A percentile compares a stretch with the other conserved stretches of the same genome.
Conservation (phyloP, 106 monocot genomes). For the Apostasia shenzhenica region DNA sequence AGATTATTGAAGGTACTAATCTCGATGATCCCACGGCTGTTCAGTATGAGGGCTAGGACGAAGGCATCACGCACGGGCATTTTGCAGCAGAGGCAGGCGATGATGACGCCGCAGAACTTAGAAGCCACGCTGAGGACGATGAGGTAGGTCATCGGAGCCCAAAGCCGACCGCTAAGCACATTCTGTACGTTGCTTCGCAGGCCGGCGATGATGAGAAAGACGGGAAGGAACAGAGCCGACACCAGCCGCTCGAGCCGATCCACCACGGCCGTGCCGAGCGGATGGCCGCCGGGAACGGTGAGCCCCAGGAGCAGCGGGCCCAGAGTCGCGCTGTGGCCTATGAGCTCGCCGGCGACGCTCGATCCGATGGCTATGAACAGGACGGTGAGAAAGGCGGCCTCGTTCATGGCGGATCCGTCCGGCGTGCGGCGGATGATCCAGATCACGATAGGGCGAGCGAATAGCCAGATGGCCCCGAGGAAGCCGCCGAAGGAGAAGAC, state of each 20-base stretch:
- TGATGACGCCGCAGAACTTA: constrained; percentile 28
- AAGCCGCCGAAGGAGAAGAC: background rate
- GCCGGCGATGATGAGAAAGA: constrained; percentile 30
- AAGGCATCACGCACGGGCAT: constrained; percentile 35
- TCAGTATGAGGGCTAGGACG: constrained; percentile 28
- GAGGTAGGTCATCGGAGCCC: constrained; percentile 18
- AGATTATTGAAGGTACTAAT: constrained; percentile 22
- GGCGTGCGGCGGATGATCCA: constrained; percentile 29
- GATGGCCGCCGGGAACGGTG: constrained; percentile 39
- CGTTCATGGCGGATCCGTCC: constrained; percentile 15
- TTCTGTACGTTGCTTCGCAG: constrained; percentile 16
- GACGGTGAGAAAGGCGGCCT: constrained; percentile 16
- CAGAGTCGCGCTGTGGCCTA: constrained; percentile 14
- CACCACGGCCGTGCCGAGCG: constrained; percentile 44
- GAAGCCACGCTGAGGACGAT: constrained; percentile 8
- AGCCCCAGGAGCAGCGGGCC: constrained; percentile 44
- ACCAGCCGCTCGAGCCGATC: constrained; percentile 41
- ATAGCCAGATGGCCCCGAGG: background rate
- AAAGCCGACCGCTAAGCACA: background rate
- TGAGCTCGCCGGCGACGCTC: constrained; percentile 12
- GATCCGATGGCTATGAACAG: constrained; percentile 14
- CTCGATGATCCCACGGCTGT: constrained; percentile 36
- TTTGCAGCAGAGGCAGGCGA: constrained; percentile 28
- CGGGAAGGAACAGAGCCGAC: constrained; percentile 33
- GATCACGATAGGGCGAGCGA: constrained; percentile 20